phyloP scores from a whole-genome alignment of 805 yeast genomes.

The Cyberlindnera mrakii region DNA sequence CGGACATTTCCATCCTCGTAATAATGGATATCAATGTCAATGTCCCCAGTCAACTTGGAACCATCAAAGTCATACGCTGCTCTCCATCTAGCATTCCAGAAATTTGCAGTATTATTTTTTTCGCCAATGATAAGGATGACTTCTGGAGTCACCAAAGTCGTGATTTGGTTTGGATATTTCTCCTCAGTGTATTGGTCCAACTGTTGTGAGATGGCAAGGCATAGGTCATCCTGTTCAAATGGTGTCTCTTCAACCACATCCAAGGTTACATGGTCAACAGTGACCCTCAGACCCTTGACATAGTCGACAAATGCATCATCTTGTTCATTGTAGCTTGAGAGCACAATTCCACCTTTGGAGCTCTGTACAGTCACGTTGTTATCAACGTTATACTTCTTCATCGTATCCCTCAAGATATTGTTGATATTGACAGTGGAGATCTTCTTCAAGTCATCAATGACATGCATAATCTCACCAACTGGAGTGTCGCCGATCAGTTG shows the following conservation, averaged over 20 bases:
- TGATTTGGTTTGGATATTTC: slow-evolving; percentile 60
- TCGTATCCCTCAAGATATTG: slow-evolving; percentile 28
- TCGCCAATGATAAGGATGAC: slow-evolving; percentile 55
- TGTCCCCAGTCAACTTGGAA: slow-evolving; percentile 41
- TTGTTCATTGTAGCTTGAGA: slow-evolving; percentile 45
- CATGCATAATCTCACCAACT: slow-evolving; percentile 20
- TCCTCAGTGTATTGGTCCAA: slow-evolving; percentile 46
- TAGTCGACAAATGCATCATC: slow-evolving; percentile 51
- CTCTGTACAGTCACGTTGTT: slow-evolving; percentile 32
- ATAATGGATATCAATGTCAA: slow-evolving; percentile 77
- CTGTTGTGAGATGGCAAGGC: slow-evolving; percentile 12
- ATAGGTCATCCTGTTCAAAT: slow-evolving; percentile 21
- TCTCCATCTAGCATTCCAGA: slow-evolving; percentile 86
- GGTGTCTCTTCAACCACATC: slow-evolving; percentile 49
- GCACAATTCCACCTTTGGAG: slow-evolving; percentile 3
- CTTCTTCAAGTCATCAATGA: slow-evolving; percentile 36
- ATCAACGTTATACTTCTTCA: slow-evolving; percentile 36
- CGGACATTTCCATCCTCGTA: slow-evolving; percentile 95
- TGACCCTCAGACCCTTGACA: slow-evolving; percentile 40
- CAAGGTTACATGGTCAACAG: slow-evolving; percentile 48
- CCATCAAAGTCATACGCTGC: slow-evolving; percentile 47
- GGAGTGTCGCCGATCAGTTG: slow-evolving; percentile 10
- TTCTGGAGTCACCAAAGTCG: slow-evolving; percentile 31
- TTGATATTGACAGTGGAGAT: slow-evolving; percentile 35
- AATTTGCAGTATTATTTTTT: slow-evolving; percentile 67